Base-by-base conservation (phyloP, 139 green algal genomes). In the Chlamydomonas schloesseri region DNA sequence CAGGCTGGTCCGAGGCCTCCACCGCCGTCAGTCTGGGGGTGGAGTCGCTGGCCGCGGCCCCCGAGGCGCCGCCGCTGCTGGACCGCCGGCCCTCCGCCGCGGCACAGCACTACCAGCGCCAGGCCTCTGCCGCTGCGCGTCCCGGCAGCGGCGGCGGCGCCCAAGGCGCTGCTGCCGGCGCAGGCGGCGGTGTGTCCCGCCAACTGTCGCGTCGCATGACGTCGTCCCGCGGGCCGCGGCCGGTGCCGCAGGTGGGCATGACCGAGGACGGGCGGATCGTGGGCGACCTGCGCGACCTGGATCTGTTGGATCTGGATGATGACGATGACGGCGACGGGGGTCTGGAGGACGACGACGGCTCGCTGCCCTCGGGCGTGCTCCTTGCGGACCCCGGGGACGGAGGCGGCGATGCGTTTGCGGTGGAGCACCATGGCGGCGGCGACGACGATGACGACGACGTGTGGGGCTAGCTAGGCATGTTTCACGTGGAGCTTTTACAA, bases 1-100 rank as follows among this genome's bases (percentile, higher is more conserved):
- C 76, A 83, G 76, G 50, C 58, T 83, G 37, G 76, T 83, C 76
- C 18, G 58, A 37, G 5, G 36, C 76, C 24, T 83, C 76, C 60
- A 72, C 26, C 58, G 75, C 75, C 23, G 75, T 71, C 26, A 82
- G 75, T 23, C 23, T 71, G 34, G 75, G 55, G 6, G 8, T 36
- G 26, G 69, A 55, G 69, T 73, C 69, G 14, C 69, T 73, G 60
- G 60, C 18, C 58, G 18, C 50, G 15, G 29, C 60, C 31, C 60
- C 62, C 34, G 60, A 73, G 76, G 60, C 60, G 29, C 76, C 76
- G 1, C 60, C 55, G 26, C 75, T 71, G 34, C 33, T 29, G 3
- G 53, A 17, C 28, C 74, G 53, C 55, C 37, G 60, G 24, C 29
- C 5, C 60, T 28, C 34, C 36, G 76, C 28, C 26, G 26, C 37